Percentiles rank a stretch among this genome's conserved stretches.
Evolutionary conservation across 495 filamentous ascomycete species (phyloP).

Genomic region (Trichoderma erinaceum): DNA sequence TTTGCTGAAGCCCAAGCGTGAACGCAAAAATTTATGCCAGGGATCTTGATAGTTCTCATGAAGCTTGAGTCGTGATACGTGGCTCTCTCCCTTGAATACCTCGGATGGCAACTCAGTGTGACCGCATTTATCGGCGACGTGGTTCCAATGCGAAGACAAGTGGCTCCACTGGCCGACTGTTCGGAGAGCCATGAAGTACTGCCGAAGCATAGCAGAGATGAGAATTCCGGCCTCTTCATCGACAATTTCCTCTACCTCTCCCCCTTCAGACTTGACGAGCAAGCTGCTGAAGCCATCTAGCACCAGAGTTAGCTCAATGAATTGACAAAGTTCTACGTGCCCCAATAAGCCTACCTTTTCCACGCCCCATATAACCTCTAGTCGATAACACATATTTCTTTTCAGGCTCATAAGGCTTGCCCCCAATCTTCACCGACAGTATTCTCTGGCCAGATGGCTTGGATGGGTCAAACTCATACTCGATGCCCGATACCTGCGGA

Average conservation of each 20-base stretch:
- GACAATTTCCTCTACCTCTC: conserved; percentile 67
- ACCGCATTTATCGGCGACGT: conserved; percentile 46
- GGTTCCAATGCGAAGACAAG: conserved; percentile 59
- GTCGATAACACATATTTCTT: conserved; percentile 65
- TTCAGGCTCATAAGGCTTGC: conserved; percentile 51
- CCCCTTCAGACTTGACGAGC: conserved; percentile 61
- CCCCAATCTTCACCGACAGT: conserved; percentile 52
- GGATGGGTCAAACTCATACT: conserved; percentile 59
- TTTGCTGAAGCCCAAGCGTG: conserved; percentile 39
- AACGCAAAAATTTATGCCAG: conserved; percentile 31
- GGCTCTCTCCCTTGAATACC: background rate
- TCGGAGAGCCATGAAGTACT: conserved; percentile 82
- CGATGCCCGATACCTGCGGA: conserved; percentile 77
- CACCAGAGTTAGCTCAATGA: background rate
- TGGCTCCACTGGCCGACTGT: conserved; percentile 68
- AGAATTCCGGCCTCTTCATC: conserved; percentile 80
- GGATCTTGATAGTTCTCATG: background rate
- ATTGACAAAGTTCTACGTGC: background rate
- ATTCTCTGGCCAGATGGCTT: conserved; percentile 56
- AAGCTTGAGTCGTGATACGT: background rate
- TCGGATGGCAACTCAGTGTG: conserved; percentile 29
- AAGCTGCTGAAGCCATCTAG: conserved; percentile 67
- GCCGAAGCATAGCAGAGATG: conserved; percentile 75
- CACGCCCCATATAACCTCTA: conserved; percentile 76
- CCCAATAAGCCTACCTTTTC: conserved; percentile 46